Evolutionary conservation across 2,329 filamentous ascomycete genomes (phyloP), one percentile per base, ranked within the genome.

Genomic region (Fusarium udum): DNA sequence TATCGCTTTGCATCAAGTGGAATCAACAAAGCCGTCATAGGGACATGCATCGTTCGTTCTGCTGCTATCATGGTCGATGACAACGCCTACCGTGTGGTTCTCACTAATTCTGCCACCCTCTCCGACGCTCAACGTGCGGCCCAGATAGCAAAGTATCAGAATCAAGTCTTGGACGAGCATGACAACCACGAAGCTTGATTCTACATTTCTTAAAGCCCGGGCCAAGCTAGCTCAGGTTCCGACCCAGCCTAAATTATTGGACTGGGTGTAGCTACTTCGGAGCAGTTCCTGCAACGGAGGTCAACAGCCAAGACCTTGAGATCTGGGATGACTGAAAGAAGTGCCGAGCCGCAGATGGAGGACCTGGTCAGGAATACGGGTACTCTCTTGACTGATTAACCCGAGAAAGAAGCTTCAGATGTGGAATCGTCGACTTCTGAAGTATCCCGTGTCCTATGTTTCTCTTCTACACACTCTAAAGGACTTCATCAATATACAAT

Each of bases 251-350:
- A 28, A 7, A 28, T 28, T 28, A 28, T 28, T 28, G 26, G 26
- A 28, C 26, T 28, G 26, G 26, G 26, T 28, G 26, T 28, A 28
- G 26, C 26, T 28, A 24, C 22, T 24, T 42, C 22, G 6, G 40
- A 42, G 22, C 40, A 4, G 22, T 42, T 42, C 40, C 1, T 15
- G 1, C 6, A 42, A 16, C 6, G 1, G 9, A n/a, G 14, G 40
- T 16, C n/a, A 22, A 7, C 22, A 11, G 22, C 9, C 3, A 16
- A 6, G 22, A 16, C 6, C 10, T 42, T 42, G 9, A 42, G 7
- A 42, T 42, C 22, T 24, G 22, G 9, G 40, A 42, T 7, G 0
- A 16, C 22, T n/a, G 9, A 4, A 24, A 11, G 0, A 1, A 42
- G 40, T 42, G 9, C 22, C 22, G 9, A 24, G 40, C 5, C 14